Conservation (phyloP, 176 grass and related monocot genomes). For the Carex kokanica region DNA sequence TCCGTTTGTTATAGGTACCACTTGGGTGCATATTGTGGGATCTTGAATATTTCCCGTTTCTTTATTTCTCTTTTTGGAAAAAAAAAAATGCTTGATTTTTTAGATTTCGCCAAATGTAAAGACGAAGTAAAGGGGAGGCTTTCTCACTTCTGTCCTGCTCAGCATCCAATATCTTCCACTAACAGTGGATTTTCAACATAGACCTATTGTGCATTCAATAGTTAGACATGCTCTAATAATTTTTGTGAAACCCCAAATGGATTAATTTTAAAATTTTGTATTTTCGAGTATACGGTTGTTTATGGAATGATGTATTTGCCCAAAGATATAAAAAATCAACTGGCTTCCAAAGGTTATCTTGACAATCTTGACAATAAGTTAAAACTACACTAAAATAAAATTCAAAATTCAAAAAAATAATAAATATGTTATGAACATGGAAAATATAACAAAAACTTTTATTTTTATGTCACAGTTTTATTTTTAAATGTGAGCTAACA, state of each 20-base stretch:
- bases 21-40: constrained; percentile 2
- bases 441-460: no score
- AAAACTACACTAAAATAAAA: no score
- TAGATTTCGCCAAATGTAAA: constrained; percentile 22
- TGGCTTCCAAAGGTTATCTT: no score
- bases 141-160: constrained; percentile 10
- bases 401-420: no score
- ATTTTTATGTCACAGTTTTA: no score
- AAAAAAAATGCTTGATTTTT: constrained; percentile 17
- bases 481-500: no score
- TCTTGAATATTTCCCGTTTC: neutral
- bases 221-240: neutral
- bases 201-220: constrained; percentile 10
- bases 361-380: no score
- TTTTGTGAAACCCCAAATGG: neutral
- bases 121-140: neutral
- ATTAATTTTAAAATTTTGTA: neutral
- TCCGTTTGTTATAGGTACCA: neutral
- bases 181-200: neutral
- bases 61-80: neutral
- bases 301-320: neutral
- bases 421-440: no score
- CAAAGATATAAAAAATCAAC: no score
- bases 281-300: neutral
- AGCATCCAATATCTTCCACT: constrained; percentile 25